A percentile compares a stretch with the other conserved stretches of the same genome.
Evolutionary conservation across 148 eudicot genomes (phyloP).

Genomic region (Camellia sinensis): DNA sequence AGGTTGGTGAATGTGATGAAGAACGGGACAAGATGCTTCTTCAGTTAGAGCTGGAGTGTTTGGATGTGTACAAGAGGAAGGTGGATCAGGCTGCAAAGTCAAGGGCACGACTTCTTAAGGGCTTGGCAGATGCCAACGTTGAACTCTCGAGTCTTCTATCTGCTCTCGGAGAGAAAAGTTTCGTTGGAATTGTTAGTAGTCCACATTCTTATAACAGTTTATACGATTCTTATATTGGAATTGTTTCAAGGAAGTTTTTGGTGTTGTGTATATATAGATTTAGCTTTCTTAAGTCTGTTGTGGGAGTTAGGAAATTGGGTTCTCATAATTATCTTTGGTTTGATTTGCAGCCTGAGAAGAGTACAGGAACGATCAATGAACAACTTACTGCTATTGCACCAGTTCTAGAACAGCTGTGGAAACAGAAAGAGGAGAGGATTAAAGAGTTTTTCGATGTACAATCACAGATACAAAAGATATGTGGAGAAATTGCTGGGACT

Average conservation of each 20-base stretch:
- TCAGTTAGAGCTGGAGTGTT: slow-evolving; percentile 89
- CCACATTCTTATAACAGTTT: neutral
- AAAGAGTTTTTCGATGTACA: slow-evolving; percentile 78
- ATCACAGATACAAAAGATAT: slow-evolving; percentile 77
- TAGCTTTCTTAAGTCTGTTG: neutral
- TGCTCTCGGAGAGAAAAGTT: slow-evolving; percentile 84
- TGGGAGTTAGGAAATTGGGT: neutral
- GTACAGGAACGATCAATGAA: slow-evolving; percentile 90
- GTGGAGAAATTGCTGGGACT: slow-evolving; percentile 81
- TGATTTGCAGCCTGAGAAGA: slow-evolving; percentile 76
- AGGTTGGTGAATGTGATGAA: slow-evolving; percentile 95
- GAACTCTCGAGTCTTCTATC: slow-evolving; percentile 74
- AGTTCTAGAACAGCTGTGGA: slow-evolving; percentile 71
- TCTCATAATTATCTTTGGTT: slow-evolving; percentile 14
- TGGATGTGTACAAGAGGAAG: slow-evolving; percentile 95
- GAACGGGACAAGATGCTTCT: slow-evolving; percentile 95
- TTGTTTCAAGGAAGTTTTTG: neutral
- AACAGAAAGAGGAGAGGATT: slow-evolving; percentile 80
- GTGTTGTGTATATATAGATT: neutral
- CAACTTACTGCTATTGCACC: slow-evolving; percentile 94
- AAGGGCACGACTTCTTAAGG: slow-evolving; percentile 82
- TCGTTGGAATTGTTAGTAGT: slow-evolving; percentile 66
- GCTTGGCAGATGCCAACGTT: slow-evolving; percentile 79
- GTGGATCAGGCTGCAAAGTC: slow-evolving; percentile 93
- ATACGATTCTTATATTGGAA: neutral